Percentiles rank a stretch among this genome's conserved stretches.
Conservation (phyloP, 371 early-diverging fungal species). For the Parasitella parasitica region DNA sequence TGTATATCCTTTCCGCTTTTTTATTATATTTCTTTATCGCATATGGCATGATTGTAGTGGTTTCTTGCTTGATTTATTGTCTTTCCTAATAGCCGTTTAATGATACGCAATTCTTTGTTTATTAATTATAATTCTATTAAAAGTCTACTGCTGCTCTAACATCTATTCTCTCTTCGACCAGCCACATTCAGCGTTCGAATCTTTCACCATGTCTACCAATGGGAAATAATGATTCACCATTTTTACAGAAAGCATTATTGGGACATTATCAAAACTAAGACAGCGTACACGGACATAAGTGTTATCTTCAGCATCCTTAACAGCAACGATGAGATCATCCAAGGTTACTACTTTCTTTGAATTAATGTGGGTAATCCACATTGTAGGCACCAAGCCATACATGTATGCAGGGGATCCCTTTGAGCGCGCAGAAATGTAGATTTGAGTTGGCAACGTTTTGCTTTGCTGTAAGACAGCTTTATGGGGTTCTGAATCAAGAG, state of each 20-base stretch:
- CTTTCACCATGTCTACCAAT: slow-evolving; percentile 53
- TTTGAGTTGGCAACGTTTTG: slow-evolving; percentile 66
- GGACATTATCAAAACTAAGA: slow-evolving; percentile 80
- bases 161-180: slow-evolving; percentile 41
- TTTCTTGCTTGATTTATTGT: too few species aligned
- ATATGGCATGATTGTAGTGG: too few species aligned
- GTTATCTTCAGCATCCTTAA: slow-evolving; percentile 65
- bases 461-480: slow-evolving; percentile 80
- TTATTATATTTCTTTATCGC: too few species aligned
- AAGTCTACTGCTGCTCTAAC: too few species aligned
- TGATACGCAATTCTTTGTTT: too few species aligned
- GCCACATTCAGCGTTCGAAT: slow-evolving; percentile 56
- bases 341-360: slow-evolving; percentile 59
- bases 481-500: slow-evolving; percentile 67
- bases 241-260: slow-evolving; percentile 78
- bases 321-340: slow-evolving; percentile 63
- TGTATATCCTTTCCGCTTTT: too few species aligned
- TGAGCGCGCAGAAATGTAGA: slow-evolving; percentile 72
- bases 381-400: slow-evolving; percentile 81
- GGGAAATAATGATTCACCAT: slow-evolving; percentile 80
- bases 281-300: slow-evolving; percentile 83
- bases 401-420: slow-evolving; percentile 82
- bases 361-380: slow-evolving; percentile 79
- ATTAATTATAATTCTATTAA: too few species aligned
- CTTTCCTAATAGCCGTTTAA: too few species aligned